Evolutionary conservation across 441 rosid genomes (phyloP).

Genomic region (Gossypium laxum): DNA sequence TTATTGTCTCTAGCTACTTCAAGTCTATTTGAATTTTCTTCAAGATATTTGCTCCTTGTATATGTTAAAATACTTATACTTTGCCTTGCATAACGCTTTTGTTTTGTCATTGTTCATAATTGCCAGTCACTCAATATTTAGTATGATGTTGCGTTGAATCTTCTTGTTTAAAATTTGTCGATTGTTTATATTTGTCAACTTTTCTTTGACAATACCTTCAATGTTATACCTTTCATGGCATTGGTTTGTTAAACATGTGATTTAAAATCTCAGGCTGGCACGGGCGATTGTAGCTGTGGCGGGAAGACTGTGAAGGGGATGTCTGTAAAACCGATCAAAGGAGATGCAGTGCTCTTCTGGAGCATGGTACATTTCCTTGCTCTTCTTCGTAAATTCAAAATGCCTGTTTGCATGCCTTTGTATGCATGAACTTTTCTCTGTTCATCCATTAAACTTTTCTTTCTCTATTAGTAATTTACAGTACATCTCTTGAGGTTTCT

Average conservation of each 20-base stretch:
- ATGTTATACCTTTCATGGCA: background rate
- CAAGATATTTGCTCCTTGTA: background rate
- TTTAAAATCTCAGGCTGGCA: slow-evolving; percentile 58
- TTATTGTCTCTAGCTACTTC: background rate
- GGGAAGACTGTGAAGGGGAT: slow-evolving; percentile 67
- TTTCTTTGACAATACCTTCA: background rate
- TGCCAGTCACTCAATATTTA: background rate
- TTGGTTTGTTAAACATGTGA: background rate
- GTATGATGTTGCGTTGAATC: background rate
- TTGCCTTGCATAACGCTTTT: background rate
- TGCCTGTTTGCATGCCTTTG: background rate
- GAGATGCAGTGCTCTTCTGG: slow-evolving; percentile 92
- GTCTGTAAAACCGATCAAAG: slow-evolving; percentile 71
- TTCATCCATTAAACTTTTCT: background rate
- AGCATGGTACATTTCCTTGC: slow-evolving; percentile 74
- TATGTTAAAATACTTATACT: background rate
- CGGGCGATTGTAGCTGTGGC: slow-evolving; percentile 74
- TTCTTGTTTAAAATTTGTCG: background rate
- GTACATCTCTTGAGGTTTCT: background rate
- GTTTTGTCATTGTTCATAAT: background rate
- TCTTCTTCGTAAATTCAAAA: background rate
- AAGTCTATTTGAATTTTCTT: background rate
- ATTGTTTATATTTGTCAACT: background rate
- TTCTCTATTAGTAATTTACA: background rate
- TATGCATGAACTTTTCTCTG: background rate